Evolutionary conservation across 805 yeast species (phyloP), one percentile per base, ranked within the genome.

Genomic region (Isabelozyma heimii): DNA sequence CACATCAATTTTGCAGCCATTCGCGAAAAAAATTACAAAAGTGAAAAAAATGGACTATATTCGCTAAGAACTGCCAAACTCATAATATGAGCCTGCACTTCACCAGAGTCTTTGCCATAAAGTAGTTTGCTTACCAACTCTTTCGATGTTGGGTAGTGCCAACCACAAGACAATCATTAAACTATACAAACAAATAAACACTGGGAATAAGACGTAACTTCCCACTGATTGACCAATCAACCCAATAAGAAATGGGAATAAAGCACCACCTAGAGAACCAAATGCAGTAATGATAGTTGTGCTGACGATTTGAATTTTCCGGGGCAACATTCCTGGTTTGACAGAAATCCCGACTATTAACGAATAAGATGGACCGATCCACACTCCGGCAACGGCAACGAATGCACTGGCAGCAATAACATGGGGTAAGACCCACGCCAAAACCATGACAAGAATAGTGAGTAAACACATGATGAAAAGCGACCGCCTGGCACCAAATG

Each of bases 341-440:
- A 76, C 72, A 10, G 73, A 67, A 1, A 80, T 67, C 0, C 79
- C 66, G 40, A 80, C 63, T 79, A 79, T 70, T 54, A 80, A 63
- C n/a, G 76, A 80, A 64, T 84, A 86, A 37, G 81, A 69, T 1
- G 91, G 91, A 0, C 91, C 92, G 37, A 83, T 76, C 56, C 77
- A 79, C 1, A 82, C 60, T 1, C 92, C 92, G 17, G 79, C 70
- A 1, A 78, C 45, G 4, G 84, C 69, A 15, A 76, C 73, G 44
- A 73, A 66, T 1, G 80, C 66, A 2, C 82, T 83, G 13, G 77
- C 80, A 1, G 61, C 79, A 6, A 72, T 62, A 10, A 77, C 60
- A 39, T 62, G 54, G 3, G 80, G 77, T 9, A 82, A 60, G 0
- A 69, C 66, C 87, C 87, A 82, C 4, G 79, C 63, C 4, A 81